These are phyloP conservation scores for Neurospora sp. DNA, from an alignment of 2,329 filamentous ascomycete species.

Conservation along the genomic window DNA sequence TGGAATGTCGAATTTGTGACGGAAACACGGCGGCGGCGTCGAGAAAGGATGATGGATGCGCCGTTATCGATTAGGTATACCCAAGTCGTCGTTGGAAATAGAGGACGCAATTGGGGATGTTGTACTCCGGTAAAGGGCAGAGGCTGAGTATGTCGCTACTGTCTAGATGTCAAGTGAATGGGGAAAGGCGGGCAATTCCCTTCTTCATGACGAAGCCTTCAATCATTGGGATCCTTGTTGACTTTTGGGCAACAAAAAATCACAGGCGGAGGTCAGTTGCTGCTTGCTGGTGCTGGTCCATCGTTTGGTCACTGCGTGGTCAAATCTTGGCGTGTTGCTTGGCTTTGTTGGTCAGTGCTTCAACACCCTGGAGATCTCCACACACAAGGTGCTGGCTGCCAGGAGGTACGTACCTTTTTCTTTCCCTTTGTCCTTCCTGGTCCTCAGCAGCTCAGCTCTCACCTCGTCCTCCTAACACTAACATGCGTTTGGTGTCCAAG, in stretches of 20 bases:
- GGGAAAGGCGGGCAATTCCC: background rate
- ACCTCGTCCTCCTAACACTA: background rate
- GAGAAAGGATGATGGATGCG: background rate
- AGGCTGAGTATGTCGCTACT: background rate
- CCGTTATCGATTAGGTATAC: background rate
- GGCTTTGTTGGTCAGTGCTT: background rate
- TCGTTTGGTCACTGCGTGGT: conserved; percentile 12
- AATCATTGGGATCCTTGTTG: conserved; percentile 22
- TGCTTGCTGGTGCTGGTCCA: background rate
- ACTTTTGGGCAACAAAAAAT: conserved; percentile 20
- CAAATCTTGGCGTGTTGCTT: background rate
- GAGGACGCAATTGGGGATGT: background rate
- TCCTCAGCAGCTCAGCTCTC: background rate
- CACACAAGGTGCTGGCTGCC: background rate
- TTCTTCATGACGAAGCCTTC: conserved; percentile 16
- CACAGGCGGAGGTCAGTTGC: background rate
- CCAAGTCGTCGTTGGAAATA: background rate
- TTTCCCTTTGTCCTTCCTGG: background rate
- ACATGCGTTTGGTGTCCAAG: background rate
- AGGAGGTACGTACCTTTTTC: background rate
- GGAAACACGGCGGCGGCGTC: background rate
- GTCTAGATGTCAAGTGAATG: background rate
- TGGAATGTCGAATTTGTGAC: background rate
- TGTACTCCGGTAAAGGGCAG: background rate
- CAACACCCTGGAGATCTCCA: background rate